Conservation (phyloP, 2,329 filamentous ascomycete genomes). For the Claviceps humidiphila region DNA sequence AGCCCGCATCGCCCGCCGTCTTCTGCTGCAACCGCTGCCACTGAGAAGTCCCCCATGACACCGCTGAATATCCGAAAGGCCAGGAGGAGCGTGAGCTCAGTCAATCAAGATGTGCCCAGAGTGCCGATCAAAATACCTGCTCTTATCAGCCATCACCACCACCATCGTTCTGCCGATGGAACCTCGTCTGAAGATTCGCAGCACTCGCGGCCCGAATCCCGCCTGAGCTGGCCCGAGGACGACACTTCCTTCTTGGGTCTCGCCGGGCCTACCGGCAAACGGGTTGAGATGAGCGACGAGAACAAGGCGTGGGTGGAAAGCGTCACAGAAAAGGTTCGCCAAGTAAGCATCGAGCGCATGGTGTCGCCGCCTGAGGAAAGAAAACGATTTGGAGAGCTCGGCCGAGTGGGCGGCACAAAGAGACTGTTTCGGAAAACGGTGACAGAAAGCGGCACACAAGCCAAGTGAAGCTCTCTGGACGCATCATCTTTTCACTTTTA, state of each 20-base stretch:
- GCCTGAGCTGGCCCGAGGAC: conserved; percentile 44
- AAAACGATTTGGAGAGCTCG: conserved; percentile 52
- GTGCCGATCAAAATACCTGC: conserved; percentile 31
- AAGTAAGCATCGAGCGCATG: conserved; percentile 48
- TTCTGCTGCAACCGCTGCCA: conserved; percentile 18
- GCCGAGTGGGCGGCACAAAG: conserved; percentile 60
- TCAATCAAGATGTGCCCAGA: conserved; percentile 17
- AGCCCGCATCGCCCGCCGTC: conserved; percentile 29
- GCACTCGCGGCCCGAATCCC: conserved; percentile 38
- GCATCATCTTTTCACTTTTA: neutral
- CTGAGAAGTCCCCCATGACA: conserved; percentile 26
- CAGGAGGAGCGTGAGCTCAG: conserved; percentile 30
- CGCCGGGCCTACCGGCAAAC: conserved; percentile 54
- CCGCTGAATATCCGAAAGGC: conserved; percentile 43
- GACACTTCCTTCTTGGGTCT: conserved; percentile 50
- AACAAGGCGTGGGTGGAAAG: conserved; percentile 71
- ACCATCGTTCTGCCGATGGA: conserved; percentile 19
- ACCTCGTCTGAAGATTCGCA: conserved; percentile 31
- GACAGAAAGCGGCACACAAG: conserved; percentile 11
- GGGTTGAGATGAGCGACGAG: conserved; percentile 55
- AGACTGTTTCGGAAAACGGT: conserved; percentile 46
- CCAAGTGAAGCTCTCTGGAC: conserved; percentile 8
- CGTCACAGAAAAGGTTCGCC: conserved; percentile 66
- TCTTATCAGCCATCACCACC: conserved; percentile 13
- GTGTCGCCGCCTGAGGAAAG: conserved; percentile 13